Evolutionary conservation across 2,329 filamentous ascomycete genomes (phyloP).

Genomic region (Magnaporthiopsis poae): DNA sequence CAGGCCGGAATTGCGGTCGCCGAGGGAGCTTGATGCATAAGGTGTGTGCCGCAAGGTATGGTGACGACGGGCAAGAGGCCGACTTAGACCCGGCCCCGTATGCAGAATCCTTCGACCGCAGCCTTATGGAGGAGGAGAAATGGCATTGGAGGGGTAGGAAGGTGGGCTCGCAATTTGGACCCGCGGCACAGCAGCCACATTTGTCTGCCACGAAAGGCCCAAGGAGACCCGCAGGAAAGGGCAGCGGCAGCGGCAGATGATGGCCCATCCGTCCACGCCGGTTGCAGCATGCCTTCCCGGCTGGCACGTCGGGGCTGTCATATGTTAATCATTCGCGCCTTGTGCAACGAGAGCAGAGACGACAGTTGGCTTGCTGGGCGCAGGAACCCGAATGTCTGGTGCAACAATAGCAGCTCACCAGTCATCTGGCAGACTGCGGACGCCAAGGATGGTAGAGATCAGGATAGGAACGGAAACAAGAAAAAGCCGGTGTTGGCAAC

Average conservation of each 20-base stretch:
- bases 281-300: background rate
- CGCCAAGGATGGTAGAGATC: background rate
- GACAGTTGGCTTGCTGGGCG: background rate
- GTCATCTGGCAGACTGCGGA: background rate
- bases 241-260: background rate
- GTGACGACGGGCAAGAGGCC: too few species aligned
- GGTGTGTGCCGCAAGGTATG: background rate
- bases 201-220: background rate
- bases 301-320: background rate
- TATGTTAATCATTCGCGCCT: background rate
- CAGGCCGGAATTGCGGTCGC: background rate
- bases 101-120: background rate
- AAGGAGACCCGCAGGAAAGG: background rate
- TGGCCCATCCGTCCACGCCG: background rate
- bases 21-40: background rate
- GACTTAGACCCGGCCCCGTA: background rate
- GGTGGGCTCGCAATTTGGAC: background rate
- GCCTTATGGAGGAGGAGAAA: background rate
- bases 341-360: background rate
- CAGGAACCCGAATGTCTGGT: background rate
- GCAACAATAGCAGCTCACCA: background rate
- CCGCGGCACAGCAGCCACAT: background rate
- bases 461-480: background rate
- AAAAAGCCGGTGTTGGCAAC: background rate
- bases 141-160: background rate